Evolutionary conservation across 2,329 filamentous ascomycete species (phyloP).

Genomic region (Xylariaceae sp.): DNA sequence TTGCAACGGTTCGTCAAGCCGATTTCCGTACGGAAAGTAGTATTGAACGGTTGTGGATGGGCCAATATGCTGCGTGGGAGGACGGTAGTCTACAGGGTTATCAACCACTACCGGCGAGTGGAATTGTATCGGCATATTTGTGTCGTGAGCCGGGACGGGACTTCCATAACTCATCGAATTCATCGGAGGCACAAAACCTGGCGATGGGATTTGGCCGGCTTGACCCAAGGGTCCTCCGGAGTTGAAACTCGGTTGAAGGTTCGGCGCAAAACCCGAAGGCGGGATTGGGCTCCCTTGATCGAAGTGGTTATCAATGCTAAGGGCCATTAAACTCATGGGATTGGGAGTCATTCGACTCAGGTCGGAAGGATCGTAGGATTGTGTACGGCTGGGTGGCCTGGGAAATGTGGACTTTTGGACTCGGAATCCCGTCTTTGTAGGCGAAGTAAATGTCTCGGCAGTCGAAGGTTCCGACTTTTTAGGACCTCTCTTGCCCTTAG

Average conservation of each 20-base stretch:
- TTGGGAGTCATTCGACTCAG: conserved; percentile 61
- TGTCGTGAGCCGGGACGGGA: conserved; percentile 19
- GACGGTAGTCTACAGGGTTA: conserved; percentile 2
- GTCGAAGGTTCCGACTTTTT: conserved; percentile 30
- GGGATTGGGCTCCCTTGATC: conserved; percentile 10
- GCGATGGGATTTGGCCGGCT: too few relatives aligned
- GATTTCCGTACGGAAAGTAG: conserved; percentile 23
- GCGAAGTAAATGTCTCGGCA: conserved; percentile 44
- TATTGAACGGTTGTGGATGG: conserved; percentile 28
- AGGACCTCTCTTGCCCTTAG: conserved; percentile 23
- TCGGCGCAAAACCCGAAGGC: conserved; percentile 21
- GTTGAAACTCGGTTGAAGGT: conserved; percentile 20
- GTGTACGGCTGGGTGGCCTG: conserved; percentile 51
- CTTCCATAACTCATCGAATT: conserved; percentile 30
- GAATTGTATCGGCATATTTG: conserved; percentile 19
- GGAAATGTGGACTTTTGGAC: conserved; percentile 52
- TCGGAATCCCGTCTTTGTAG: conserved; percentile 47
- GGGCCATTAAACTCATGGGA: conserved; percentile 54
- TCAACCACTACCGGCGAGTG: conserved; percentile 24
- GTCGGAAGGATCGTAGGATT: conserved; percentile 56
- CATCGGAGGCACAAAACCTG: too few relatives aligned
- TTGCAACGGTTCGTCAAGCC: conserved; percentile 33
- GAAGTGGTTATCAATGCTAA: conserved; percentile 23
- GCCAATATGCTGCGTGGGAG: conserved; percentile 23
- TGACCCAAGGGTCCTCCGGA: conserved; percentile 5